These are phyloP conservation scores for Coccomyxa sp. DNA, from an alignment of 139 green algal genomes.

Conservation along the genomic window DNA sequence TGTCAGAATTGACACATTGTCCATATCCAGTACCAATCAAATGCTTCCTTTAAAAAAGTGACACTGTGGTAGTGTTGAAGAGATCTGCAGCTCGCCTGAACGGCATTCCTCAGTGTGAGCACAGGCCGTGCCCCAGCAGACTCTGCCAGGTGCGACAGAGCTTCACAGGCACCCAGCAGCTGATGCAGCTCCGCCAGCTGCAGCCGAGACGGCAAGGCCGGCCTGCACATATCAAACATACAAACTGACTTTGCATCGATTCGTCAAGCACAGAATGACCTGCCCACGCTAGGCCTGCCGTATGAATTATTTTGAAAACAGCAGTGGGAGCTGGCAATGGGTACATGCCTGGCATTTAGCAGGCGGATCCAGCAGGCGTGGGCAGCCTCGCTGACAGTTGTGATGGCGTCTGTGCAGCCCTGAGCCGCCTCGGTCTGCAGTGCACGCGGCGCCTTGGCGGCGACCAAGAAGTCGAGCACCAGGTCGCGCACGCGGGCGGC, in stretches of 20 bases:
- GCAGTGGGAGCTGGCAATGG: neutral
- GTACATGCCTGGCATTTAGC: slow-evolving; percentile 30
- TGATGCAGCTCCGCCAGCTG: slow-evolving; percentile 62
- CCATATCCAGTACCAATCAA: too few relatives aligned
- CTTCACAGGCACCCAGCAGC: slow-evolving; percentile 49
- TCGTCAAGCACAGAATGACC: neutral
- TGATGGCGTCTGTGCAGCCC: slow-evolving; percentile 24
- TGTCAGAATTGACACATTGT: too few relatives aligned
- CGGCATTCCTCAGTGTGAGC: slow-evolving; percentile 30
- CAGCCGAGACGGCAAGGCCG: slow-evolving; percentile 26
- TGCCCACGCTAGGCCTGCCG: neutral
- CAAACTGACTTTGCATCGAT: neutral
- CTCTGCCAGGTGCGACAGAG: slow-evolving; percentile 43
- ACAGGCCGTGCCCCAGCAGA: slow-evolving; percentile 24
- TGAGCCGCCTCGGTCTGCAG: slow-evolving; percentile 1
- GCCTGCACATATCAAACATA: neutral
- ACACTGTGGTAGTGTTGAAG: too few relatives aligned
- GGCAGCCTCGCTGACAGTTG: slow-evolving; percentile 58
- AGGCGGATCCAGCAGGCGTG: slow-evolving; percentile 69
- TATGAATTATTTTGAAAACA: neutral
- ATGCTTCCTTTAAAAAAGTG: too few relatives aligned
- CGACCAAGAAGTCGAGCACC: slow-evolving; percentile 3
- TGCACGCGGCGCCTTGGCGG: neutral
- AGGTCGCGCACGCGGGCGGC: neutral
- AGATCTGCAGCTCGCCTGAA: neutral